Evolutionary conservation across 2,329 filamentous ascomycete species (phyloP), one percentile per base, ranked within the genome.

Genomic region (Graphilbum sp.): DNA sequence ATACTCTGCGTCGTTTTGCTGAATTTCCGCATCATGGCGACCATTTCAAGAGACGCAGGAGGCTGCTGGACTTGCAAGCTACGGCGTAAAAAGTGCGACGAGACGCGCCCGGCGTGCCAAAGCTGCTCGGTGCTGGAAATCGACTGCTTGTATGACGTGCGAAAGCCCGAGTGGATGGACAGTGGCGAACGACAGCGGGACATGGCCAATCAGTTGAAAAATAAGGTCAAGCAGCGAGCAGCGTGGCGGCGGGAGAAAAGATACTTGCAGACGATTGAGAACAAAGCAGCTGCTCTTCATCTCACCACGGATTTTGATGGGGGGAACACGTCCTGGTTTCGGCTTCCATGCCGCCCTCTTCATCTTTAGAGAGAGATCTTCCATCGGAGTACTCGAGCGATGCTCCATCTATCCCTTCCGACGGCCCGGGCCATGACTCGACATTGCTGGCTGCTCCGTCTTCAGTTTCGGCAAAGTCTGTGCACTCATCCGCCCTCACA

Each of bases 51-150:
- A 31, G 63, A 59, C 42, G 59, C 58, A 36, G 60, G 58, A 8
- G 69, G 69, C 42, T 75, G 71, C 49, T 75, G 69, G 68, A 75
- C 69, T 3, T 76, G 72, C 47, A 64, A 70, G 18, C 58, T 75
- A 11, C 64, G 72, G 17, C 67, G 67, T 46, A 77, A 76, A 49
- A 75, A 73, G 48, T 77, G 72, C 49, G 68, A 74, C 44, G 67
- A 72, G 48, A 55, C 47, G 19, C 61, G 58, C 2, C 69, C 71
- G 11, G 49, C 61, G 10, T 77, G 72, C 51, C 55, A 61, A 6
- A 55, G 50, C 27, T 77, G 72, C 52, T 50, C 53, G 13, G 50
- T 56, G 2, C 62, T 77, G n/a, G 60, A 67, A 35, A 75, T 76
- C 40, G 62, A 61, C 16, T 77, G 73, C 48, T 52, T 69, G 42